Conservation (phyloP, 805 yeast species). For the Ogataea parapolymorpha region DNA sequence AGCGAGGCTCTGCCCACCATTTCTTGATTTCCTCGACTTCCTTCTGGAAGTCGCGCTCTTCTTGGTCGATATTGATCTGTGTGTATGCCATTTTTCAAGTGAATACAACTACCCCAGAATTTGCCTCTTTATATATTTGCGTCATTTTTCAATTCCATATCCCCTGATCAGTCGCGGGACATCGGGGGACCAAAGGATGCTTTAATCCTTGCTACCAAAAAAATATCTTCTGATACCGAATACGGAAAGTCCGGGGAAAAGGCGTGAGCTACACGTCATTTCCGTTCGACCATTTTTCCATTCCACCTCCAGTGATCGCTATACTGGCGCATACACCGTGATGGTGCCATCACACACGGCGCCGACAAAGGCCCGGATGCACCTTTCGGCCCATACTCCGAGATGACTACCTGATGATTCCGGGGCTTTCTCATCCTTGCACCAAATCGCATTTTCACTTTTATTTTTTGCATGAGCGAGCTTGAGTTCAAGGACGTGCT, state of each 20-base stretch:
- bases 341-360: neutral
- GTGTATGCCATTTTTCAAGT: slow-evolving; percentile 44
- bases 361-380: neutral
- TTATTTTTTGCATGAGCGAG: slow-evolving; percentile 1
- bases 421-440: slow-evolving; percentile 7
- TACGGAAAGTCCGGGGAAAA: slow-evolving; percentile 21
- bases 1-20: slow-evolving; percentile 96
- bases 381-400: slow-evolving; percentile 7
- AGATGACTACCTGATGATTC: neutral
- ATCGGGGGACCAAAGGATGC: slow-evolving; percentile 7
- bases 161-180: slow-evolving; percentile 7
- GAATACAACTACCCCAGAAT: neutral
- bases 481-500: slow-evolving; percentile 11
- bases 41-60: slow-evolving; percentile 59
- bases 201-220: slow-evolving; percentile 4
- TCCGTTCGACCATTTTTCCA: slow-evolving; percentile 15
- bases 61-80: slow-evolving; percentile 54
- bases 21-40: slow-evolving; percentile 71
- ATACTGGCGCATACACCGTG: neutral
- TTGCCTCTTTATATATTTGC: neutral
- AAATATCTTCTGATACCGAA: slow-evolving; percentile 1
- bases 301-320: slow-evolving; percentile 1
- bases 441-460: slow-evolving; percentile 1
- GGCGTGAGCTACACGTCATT: slow-evolving; percentile 8
- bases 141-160: neutral